Evolutionary conservation across 2,329 filamentous ascomycete species (phyloP).

Genomic region (Corniculantispora saksenae): DNA sequence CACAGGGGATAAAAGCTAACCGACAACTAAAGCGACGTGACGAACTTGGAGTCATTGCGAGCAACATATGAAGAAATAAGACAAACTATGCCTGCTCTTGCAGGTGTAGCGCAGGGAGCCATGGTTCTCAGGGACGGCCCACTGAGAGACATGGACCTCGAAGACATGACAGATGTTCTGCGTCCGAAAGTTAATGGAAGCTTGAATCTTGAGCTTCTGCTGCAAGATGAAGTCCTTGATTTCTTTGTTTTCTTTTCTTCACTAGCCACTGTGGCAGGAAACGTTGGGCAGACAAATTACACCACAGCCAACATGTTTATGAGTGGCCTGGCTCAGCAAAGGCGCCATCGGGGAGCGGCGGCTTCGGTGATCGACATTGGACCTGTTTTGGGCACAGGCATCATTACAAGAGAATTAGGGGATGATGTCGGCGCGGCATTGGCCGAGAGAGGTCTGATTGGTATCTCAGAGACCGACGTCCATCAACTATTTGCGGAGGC

Average conservation of each 20-base stretch:
- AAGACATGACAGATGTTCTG: not conserved
- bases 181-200: conserved; percentile 18
- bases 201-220: conserved; percentile 9
- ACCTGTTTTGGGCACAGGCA: conserved; percentile 35
- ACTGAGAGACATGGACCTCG: conserved; percentile 24
- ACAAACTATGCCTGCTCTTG: conserved; percentile 34
- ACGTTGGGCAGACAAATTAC: conserved; percentile 17
- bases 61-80: conserved; percentile 24
- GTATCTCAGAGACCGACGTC: conserved; percentile 34
- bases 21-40: not conserved
- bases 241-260: conserved; percentile 21
- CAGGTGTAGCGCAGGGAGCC: conserved; percentile 39
- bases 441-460: not conserved
- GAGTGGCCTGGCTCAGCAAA: conserved; percentile 34
- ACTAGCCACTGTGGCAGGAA: not conserved
- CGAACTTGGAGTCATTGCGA: not conserved
- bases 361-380: conserved; percentile 35
- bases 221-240: conserved; percentile 2
- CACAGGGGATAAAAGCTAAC: too few relatives aligned
- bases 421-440: too few relatives aligned
- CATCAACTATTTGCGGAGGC: conserved; percentile 25
- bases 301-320: conserved; percentile 33
- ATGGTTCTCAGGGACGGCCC: conserved; percentile 35
- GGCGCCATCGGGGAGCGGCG: conserved; percentile 38
- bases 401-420: not conserved